Conservation (phyloP, 225 moss, liverwort and hornwort genomes). For the Climacium dendroides region DNA sequence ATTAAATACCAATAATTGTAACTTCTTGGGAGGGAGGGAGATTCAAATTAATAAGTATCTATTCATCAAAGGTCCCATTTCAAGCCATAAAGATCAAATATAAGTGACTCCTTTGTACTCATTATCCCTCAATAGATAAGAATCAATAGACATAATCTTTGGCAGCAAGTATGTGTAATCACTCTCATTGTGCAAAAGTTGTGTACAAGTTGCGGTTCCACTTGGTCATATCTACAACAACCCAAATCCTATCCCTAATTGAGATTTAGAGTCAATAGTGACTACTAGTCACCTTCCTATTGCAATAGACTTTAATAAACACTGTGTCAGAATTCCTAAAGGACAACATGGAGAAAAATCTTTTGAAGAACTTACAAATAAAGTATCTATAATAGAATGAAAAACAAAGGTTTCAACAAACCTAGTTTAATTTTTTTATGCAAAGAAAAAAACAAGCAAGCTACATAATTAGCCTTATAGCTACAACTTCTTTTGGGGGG, state of each 20-base stretch:
- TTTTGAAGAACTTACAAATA: too few species aligned
- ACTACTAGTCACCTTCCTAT: too few species aligned
- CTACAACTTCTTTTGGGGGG: not conserved
- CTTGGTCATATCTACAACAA: too few species aligned
- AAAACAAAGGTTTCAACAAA: too few species aligned
- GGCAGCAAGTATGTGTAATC: not conserved
- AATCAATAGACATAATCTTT: accelerated
- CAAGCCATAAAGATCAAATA: not conserved
- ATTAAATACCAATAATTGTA: accelerated
- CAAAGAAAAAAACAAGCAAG: too few species aligned
- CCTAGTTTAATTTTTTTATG: too few species aligned
- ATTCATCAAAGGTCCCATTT: not conserved
- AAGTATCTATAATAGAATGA: too few species aligned
- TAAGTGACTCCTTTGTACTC: not conserved
- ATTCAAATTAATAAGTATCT: not conserved
- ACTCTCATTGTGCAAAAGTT: not conserved
- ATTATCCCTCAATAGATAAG: not conserved
- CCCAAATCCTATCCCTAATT: too few species aligned
- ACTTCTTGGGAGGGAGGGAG: accelerated
- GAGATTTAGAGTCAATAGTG: too few species aligned
- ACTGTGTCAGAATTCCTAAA: too few species aligned
- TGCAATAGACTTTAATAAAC: too few species aligned
- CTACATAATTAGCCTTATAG: not conserved
- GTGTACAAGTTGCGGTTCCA: not conserved
- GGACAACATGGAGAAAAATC: too few species aligned